Evolutionary conservation across 2,329 filamentous ascomycete species (phyloP).

Genomic region (Aspergillus terreus): DNA sequence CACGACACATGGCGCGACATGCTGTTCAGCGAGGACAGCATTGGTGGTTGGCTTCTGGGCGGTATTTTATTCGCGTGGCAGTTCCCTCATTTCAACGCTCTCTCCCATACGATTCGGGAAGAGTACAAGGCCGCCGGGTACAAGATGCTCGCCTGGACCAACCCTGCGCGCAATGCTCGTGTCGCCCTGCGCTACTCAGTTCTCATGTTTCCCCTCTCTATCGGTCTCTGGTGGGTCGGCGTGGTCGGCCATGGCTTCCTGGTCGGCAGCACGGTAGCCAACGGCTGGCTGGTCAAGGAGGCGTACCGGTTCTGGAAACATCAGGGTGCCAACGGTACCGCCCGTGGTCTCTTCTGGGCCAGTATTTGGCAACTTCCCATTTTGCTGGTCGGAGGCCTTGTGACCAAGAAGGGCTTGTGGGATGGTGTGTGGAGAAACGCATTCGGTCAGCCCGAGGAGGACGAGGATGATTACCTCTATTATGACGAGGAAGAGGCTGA

Average conservation of each 20-base stretch:
- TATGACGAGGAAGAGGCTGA: conserved; percentile 51
- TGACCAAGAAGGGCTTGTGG: conserved; percentile 93
- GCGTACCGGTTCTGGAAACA: conserved; percentile 77
- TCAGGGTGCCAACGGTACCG: conserved; percentile 74
- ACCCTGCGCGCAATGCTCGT: conserved; percentile 77
- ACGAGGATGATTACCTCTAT: conserved; percentile 53
- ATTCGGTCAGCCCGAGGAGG: conserved; percentile 56
- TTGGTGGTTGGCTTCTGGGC: conserved; percentile 86
- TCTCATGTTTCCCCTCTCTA: conserved; percentile 79
- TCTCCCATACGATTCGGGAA: conserved; percentile 82
- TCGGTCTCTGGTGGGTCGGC: conserved; percentile 71
- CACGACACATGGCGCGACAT: conserved; percentile 75
- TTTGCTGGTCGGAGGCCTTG: conserved; percentile 82
- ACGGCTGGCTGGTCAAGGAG: conserved; percentile 78
- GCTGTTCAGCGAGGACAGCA: conserved; percentile 63
- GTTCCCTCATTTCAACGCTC: conserved; percentile 95
- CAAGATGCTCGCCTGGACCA: conserved; percentile 77
- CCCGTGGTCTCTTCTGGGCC: conserved; percentile 88
- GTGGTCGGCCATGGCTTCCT: conserved; percentile 86
- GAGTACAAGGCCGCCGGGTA: conserved; percentile 75
- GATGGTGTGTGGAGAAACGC: conserved; percentile 71
- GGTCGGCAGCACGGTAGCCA: conserved; percentile 73
- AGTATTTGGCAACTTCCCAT: conserved; percentile 94
- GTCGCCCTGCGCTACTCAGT: conserved; percentile 86
- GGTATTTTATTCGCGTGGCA: conserved; percentile 90